These are phyloP conservation scores for Populus euphratica DNA, from an alignment of 345 rosid species.

Conservation along the genomic window DNA sequence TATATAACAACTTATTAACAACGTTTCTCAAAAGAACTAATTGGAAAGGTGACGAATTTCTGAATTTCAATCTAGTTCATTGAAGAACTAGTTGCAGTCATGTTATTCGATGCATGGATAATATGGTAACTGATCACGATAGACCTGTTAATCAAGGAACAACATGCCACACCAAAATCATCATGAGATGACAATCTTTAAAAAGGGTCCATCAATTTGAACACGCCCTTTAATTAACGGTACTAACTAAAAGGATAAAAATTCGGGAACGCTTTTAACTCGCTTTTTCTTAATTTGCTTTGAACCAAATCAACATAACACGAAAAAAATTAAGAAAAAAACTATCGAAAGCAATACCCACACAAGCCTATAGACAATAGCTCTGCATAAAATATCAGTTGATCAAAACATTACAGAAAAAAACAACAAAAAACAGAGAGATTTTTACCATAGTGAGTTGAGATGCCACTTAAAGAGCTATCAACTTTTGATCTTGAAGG, in stretches of 20 bases:
- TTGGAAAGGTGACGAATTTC: background rate
- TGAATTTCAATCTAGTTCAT: background rate
- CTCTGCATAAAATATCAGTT: background rate
- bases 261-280: background rate
- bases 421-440: background rate
- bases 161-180: background rate
- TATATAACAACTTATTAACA: background rate
- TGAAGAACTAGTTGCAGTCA: background rate
- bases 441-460: constrained; percentile 22
- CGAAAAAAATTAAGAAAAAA: background rate
- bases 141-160: background rate
- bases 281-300: background rate
- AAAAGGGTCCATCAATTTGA: constrained; percentile 1
- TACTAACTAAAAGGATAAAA: background rate
- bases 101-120: background rate
- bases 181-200: constrained; percentile 6
- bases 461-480: constrained; percentile 22
- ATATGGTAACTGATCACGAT: background rate
- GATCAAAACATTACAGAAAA: background rate
- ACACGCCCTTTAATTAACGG: background rate
- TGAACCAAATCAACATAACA: background rate
- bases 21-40: background rate
- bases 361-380: background rate
- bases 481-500: constrained; percentile 32
- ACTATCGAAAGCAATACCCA: background rate